Base-by-base conservation (phyloP, 2,329 filamentous ascomycete genomes). In the Penicillium sp. region DNA sequence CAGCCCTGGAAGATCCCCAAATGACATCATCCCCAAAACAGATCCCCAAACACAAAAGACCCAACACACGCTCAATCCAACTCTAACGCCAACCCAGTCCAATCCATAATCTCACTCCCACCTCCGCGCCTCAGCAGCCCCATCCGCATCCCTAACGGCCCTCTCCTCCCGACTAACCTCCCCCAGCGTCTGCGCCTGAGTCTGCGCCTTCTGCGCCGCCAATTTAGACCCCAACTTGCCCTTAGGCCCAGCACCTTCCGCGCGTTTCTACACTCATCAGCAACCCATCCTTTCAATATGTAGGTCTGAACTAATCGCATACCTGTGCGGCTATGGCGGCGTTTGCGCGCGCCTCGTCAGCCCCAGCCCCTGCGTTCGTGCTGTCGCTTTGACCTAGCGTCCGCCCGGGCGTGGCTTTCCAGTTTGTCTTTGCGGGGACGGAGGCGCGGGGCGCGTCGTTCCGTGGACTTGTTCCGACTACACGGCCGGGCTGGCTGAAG, bases 321-420 rank as follows among this genome's bases (percentile, higher is more conserved):
- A 95, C 92, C 86, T 95, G 89, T 56, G 92, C 92, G 48, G 92
- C 92, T 60, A 85, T 83, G 0, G 90, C 91, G 4, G 92, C 92
- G 56, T 85, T 89, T 51, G 79, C 81, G 54, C 87, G 81, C 32
- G 90, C 87, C 69, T 92, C 87, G 18, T 65, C 62, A 27, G 41
- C n/a, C 21, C 54, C 44, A n/a, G 41, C n/a, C 21, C 54, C 44
- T 16, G 59, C 48, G 50, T 60, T 47, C 48, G 46, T 45, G 7
- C 54, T 39, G 14, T 39, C 42, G n/a, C 70, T 67, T 41, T 81
- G 81, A 18, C 89, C 89, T 40, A 94, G 74, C 3, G 86, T 88
- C 57, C 88, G 81, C 8, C 75, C 75, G 79, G 83, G 54, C 78
- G 83, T 79, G 53, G 48, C 48, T 48, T 67, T 63, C 52, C 60